Base-by-base conservation (phyloP, 352 stramenopile species). In the Phytophthora sojae region DNA sequence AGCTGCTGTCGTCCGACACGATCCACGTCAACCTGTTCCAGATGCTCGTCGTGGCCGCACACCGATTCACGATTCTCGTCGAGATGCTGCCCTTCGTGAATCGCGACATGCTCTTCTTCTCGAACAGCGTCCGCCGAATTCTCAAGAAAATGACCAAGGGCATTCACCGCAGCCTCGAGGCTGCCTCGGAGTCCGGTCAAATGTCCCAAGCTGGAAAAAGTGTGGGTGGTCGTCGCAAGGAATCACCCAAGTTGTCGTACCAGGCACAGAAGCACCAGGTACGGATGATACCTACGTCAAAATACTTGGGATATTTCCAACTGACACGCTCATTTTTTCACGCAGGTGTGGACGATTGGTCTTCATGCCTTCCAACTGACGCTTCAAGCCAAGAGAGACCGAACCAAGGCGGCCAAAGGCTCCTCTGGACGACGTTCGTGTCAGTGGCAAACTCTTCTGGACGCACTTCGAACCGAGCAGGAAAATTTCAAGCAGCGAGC, bases 21-120 rank as follows among this genome's bases (percentile, higher is more conserved):
- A 82, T 91, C 21, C 67, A 81, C 49, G 23, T 90, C 6, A 93
- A 93, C 37, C 9, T 90, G 6, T 93, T 87, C 51, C 85, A 93
- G 63, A 79, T 90, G 64, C 30, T 86, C 5, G 54, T 79, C 11
- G 65, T 92, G 17, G 65, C 77, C 30, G 83, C 82, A 1, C 62
- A 86, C 7, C 82, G 85, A 17, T 92, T 93, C 57, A 63, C 69
- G 4, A 47, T 85, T 51, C 69, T 93, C 37, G 57, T 86, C 23
- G 64, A 86, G 29, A 88, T 87, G 75, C 62, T 91, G 37, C 83
- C 83, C 4, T 86, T 88, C 32, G 75, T 83, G 17, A 88, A 83
- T 35, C 52, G 37, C 42, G 63, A 70, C 26, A 80, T 71, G 68
- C 47, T 54, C 2, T 92, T 91, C 60, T 84, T 93, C 42, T 59